These are phyloP conservation scores for Neurospora hispaniola DNA, from an alignment of 495 filamentous ascomycete species.

Conservation along the genomic window DNA sequence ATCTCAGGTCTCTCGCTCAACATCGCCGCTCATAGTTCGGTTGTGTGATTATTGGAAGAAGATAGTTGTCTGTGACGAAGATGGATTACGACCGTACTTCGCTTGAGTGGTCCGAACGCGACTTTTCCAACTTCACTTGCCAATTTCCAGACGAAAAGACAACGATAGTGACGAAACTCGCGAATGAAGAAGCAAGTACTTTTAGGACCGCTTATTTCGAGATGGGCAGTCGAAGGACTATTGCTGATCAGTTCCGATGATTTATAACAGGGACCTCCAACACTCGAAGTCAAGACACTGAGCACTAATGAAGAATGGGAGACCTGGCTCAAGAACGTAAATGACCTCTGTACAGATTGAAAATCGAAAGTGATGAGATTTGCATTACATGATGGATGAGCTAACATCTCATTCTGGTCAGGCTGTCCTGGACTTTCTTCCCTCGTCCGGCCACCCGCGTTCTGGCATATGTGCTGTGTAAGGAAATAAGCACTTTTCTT, in stretches of 20 bases:
- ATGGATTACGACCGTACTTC: conserved; percentile 1
- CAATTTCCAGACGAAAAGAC: background rate
- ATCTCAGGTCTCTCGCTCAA: background rate
- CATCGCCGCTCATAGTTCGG: background rate
- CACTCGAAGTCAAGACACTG: background rate
- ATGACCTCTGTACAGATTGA: too few species aligned
- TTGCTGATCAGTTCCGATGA: background rate
- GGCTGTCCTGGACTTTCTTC: background rate
- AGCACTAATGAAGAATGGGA: background rate
- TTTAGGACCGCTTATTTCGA: background rate
- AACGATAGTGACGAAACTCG: background rate
- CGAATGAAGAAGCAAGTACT: background rate
- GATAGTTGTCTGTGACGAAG: background rate
- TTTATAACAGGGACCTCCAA: background rate
- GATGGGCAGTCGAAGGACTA: background rate
- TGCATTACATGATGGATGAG: background rate
- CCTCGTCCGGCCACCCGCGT: background rate
- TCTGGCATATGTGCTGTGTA: background rate
- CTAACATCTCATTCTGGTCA: background rate
- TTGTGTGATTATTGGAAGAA: background rate
- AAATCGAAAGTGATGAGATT: background rate
- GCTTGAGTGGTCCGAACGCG: background rate
- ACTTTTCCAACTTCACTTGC: background rate
- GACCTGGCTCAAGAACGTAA: background rate
- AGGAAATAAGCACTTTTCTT: background rate